Conservation (phyloP, 768 basidiomycete species). For the Tulasnella sp. region DNA sequence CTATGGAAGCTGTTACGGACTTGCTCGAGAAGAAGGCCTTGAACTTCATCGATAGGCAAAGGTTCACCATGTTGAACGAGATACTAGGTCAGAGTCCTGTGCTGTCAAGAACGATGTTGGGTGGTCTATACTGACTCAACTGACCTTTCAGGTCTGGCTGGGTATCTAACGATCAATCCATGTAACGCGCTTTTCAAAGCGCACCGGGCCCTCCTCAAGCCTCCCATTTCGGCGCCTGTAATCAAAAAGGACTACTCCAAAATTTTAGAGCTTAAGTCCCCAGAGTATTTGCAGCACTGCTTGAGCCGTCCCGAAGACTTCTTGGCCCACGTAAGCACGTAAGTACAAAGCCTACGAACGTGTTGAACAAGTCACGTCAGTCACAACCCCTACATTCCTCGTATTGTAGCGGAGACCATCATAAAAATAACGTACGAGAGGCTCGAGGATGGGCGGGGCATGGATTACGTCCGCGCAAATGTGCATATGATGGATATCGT, state of each 20-base stretch:
- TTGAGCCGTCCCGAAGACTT: not conserved
- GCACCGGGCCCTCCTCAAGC: not conserved
- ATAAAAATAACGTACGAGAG: not conserved
- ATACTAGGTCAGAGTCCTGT: not conserved
- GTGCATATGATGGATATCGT: not conserved
- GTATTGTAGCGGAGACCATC: not conserved
- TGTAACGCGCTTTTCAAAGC: too few relatives aligned
- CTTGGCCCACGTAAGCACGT: not conserved
- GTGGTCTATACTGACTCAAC: too few relatives aligned
- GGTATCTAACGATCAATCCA: not conserved
- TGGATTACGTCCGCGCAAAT: not conserved
- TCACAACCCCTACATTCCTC: too few relatives aligned
- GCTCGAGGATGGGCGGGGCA: not conserved
- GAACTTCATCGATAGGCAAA: constrained; percentile 15
- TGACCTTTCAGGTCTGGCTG: too few relatives aligned
- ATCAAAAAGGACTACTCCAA: not conserved
- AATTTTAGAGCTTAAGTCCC: not conserved
- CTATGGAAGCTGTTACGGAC: constrained; percentile 8
- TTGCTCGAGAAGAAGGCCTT: constrained; percentile 14
- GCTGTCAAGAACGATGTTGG: not conserved
- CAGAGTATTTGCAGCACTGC: not conserved
- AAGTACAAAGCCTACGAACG: too few relatives aligned
- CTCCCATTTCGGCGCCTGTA: not conserved
- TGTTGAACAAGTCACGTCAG: too few relatives aligned
- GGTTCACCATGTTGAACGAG: not conserved